Evolutionary conservation across 108 stramenopile species (phyloP).

Genomic region (Cyclostephanos invisitatus): DNA sequence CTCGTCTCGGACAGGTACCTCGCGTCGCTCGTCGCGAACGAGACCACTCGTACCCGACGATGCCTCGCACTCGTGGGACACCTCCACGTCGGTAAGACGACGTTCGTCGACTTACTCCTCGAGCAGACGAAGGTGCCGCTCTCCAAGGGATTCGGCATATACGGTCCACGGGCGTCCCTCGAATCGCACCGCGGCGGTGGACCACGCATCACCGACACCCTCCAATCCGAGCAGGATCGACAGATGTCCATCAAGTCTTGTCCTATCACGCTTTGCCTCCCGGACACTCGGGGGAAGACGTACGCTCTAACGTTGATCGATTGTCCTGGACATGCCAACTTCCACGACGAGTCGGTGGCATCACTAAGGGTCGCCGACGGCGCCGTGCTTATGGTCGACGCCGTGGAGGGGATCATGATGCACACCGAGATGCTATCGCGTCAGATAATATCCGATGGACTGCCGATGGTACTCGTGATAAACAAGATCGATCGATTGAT

Average conservation of each 20-base stretch:
- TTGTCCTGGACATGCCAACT: slow-evolving; percentile 95
- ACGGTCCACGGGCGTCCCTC: slow-evolving; percentile 43
- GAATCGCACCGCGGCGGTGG: slow-evolving; percentile 49
- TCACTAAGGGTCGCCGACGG: slow-evolving; percentile 88
- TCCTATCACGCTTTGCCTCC: slow-evolving; percentile 82
- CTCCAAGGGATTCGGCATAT: slow-evolving; percentile 42
- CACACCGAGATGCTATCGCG: slow-evolving; percentile 87
- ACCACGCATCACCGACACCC: slow-evolving; percentile 83
- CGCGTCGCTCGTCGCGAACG: slow-evolving; percentile 62
- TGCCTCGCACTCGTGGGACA: slow-evolving; percentile 93
- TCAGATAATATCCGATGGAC: slow-evolving; percentile 79
- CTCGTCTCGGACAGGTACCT: slow-evolving; percentile 65
- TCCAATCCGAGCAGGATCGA: slow-evolving; percentile 92
- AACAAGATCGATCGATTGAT: slow-evolving; percentile 97
- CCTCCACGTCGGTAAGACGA: slow-evolving; percentile 96
- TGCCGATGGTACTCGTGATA: slow-evolving; percentile 83
- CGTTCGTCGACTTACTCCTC: slow-evolving; percentile 85
- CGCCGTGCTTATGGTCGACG: slow-evolving; percentile 93
- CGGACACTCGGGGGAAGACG: slow-evolving; percentile 89
- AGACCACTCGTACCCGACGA: slow-evolving; percentile 73
- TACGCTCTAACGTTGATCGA: slow-evolving; percentile 90
- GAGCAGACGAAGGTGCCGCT: slow-evolving; percentile 53
- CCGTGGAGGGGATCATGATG: slow-evolving; percentile 95
- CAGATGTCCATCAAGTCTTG: slow-evolving; percentile 91
- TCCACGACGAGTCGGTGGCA: slow-evolving; percentile 94